phyloP scores from a whole-genome alignment of 257 asterid genomes.

The Hygrophila difformis region DNA sequence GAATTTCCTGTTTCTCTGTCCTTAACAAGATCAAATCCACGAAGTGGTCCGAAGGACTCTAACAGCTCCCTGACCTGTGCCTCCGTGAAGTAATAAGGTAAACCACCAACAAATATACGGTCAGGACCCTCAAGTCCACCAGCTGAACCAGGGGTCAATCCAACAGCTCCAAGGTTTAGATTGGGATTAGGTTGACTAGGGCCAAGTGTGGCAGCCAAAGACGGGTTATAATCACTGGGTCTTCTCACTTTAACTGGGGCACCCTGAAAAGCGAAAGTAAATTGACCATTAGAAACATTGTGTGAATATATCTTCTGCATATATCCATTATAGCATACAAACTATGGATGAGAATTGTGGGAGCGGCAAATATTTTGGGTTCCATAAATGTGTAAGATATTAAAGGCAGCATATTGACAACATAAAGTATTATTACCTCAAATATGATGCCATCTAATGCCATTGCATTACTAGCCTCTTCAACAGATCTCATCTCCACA shows the following conservation, averaged over 20 bases:
- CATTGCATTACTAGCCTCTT: conserved; percentile 99
- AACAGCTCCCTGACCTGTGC: conserved; percentile 89
- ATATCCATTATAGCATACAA: neutral
- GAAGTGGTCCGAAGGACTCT: conserved; percentile 94
- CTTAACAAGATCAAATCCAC: conserved; percentile 93
- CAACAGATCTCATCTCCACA: conserved; percentile 98
- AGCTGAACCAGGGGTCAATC: conserved; percentile 82
- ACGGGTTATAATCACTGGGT: conserved; percentile 96
- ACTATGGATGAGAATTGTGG: neutral
- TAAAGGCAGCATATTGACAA: no score
- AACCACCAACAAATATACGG: conserved; percentile 93
- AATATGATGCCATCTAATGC: conserved; percentile 92
- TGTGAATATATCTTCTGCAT: neutral
- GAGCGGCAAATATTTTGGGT: no score
- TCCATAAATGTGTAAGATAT: no score
- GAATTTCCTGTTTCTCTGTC: conserved; percentile 99
- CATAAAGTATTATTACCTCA: conserved; percentile 51
- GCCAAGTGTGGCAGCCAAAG: conserved; percentile 94
- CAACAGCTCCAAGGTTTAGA: conserved; percentile 86
- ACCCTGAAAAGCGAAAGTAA: conserved; percentile 44
- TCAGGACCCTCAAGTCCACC: conserved; percentile 99
- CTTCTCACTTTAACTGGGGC: conserved; percentile 98
- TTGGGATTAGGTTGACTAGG: conserved; percentile 94
- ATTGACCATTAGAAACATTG: neutral
- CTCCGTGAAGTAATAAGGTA: conserved; percentile 93